Evolutionary conservation across 768 basidiomycete genomes (phyloP).

Genomic region (Daedalea quercina): DNA sequence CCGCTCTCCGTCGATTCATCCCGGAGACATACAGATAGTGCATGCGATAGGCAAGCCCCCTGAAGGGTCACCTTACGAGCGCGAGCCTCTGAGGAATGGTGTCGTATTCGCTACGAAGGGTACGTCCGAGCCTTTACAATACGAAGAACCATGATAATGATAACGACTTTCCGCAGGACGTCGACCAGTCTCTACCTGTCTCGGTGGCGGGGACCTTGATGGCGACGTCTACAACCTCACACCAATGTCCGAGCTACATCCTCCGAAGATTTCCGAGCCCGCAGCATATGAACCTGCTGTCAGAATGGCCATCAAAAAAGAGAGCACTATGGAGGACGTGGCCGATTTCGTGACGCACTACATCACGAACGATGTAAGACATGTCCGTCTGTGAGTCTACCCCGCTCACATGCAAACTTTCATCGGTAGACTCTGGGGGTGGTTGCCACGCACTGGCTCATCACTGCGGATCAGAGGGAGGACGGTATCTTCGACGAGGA

Average conservation of each 20-base stretch:
- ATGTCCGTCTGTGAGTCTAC: background rate
- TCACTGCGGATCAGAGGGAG: constrained; percentile 52
- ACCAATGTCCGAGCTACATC: constrained; percentile 19
- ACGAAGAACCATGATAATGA: background rate
- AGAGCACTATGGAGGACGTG: constrained; percentile 56
- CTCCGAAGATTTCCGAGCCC: constrained; percentile 25
- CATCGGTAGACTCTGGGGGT: constrained; percentile 49
- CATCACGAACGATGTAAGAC: constrained; percentile 54
- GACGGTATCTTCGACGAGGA: constrained; percentile 41
- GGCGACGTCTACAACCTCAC: constrained; percentile 26
- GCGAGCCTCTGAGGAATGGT: constrained; percentile 49
- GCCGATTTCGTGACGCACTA: constrained; percentile 67
- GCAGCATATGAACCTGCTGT: constrained; percentile 43
- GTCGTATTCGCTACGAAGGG: constrained; percentile 61
- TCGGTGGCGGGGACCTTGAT: constrained; percentile 68
- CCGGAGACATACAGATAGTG: constrained; percentile 57
- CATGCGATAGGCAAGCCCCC: constrained; percentile 54
- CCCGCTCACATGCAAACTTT: background rate
- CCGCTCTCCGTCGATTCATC: constrained; percentile 63
- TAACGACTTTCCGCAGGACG: constrained; percentile 29
- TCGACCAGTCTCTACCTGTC: constrained; percentile 55
- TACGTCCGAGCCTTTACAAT: constrained; percentile 15
- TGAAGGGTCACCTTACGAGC: constrained; percentile 41
- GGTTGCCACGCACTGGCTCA: constrained; percentile 55
- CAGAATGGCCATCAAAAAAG: constrained; percentile 37